These are phyloP conservation scores for Tetradesmus obliquus DNA, from an alignment of 139 green algal genomes.

Conservation along the genomic window DNA sequence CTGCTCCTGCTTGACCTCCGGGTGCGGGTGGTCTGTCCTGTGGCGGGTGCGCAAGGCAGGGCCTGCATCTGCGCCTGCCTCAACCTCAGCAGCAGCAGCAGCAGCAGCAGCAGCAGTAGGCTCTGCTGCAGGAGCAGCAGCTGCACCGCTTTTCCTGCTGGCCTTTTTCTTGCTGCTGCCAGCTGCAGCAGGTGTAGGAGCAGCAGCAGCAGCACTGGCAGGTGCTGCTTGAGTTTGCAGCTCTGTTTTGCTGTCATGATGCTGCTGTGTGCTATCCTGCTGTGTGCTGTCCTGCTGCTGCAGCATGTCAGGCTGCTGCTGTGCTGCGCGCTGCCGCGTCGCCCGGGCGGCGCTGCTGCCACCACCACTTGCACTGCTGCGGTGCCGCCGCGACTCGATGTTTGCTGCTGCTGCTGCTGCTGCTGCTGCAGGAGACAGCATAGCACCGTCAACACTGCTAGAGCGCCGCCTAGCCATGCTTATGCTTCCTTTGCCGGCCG, in stretches of 20 bases:
- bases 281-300: background rate
- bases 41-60: background rate
- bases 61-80: background rate
- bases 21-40: background rate
- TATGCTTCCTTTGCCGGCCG: no score
- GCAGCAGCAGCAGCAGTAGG: background rate
- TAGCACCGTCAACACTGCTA: background rate
- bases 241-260: no score
- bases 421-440: background rate
- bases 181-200: background rate
- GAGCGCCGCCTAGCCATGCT: background rate
- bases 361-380: background rate
- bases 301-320: background rate
- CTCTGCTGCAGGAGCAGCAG: background rate
- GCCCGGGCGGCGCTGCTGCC: no score
- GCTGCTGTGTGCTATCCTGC: background rate
- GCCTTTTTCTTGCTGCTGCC: background rate
- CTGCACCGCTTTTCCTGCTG: background rate
- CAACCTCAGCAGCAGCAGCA: background rate
- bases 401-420: background rate
- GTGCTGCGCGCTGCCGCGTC: background rate
- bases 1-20: background rate
- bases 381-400: background rate
- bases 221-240: background rate
- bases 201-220: background rate